phyloP scores from a whole-genome alignment of 2,329 filamentous ascomycete species.

The Beauveria caledonica region DNA sequence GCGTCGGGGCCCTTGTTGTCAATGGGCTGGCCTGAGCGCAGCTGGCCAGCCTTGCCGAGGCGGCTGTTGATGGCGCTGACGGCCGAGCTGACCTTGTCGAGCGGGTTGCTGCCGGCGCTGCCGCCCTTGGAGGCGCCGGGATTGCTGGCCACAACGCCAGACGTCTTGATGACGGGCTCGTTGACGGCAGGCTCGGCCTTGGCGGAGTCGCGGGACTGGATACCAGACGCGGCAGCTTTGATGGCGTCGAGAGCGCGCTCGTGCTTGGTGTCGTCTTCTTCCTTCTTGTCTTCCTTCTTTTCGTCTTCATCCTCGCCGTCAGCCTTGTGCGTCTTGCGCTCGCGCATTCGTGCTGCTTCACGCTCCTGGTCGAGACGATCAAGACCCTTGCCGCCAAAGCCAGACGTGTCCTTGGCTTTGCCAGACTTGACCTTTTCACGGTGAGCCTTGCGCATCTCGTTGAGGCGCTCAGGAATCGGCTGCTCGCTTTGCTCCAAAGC shows the following conservation, averaged over 20 bases:
- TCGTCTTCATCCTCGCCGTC: constrained; percentile 78
- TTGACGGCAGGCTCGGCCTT: constrained; percentile 30
- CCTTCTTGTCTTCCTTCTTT: constrained; percentile 66
- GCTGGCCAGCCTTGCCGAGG: constrained; percentile 78
- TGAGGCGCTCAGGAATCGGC: constrained; percentile 62
- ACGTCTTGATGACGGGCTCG: constrained; percentile 10
- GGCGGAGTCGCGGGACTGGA: constrained; percentile 43
- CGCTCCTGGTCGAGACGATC: constrained; percentile 87
- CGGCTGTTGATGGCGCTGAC: constrained; percentile 87
- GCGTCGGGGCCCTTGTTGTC: constrained; percentile 98
- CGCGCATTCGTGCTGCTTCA: constrained; percentile 75
- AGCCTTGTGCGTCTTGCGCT: constrained; percentile 83
- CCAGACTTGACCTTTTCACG: constrained; percentile 86
- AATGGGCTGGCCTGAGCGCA: constrained; percentile 86
- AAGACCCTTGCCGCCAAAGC: constrained; percentile 91
- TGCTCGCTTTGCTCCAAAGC: constrained; percentile 89
- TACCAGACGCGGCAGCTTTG: constrained; percentile 51
- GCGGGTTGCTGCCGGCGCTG: constrained; percentile 54
- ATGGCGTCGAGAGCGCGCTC: constrained; percentile 60
- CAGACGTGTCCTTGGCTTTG: constrained; percentile 80
- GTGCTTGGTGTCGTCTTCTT: constrained; percentile 58
- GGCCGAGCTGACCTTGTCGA: constrained; percentile 84
- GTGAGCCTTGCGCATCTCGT: constrained; percentile 63
- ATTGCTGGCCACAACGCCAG: constrained; percentile 17
- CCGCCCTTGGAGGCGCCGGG: constrained; percentile 39